These are phyloP conservation scores for Sequoiadendron giganteum DNA, from an alignment of 75 land plant species.

Conservation along the genomic window DNA sequence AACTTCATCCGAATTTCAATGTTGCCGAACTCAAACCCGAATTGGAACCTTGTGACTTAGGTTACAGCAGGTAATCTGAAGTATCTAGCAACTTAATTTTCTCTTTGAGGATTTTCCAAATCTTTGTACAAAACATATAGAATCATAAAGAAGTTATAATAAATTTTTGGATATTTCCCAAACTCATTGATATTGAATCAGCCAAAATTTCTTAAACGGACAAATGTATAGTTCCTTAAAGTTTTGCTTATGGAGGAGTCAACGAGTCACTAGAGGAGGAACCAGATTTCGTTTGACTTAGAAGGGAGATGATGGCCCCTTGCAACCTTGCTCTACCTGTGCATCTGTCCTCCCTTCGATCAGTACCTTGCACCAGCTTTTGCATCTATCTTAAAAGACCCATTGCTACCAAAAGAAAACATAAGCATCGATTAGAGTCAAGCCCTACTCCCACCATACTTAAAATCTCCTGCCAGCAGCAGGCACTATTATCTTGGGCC, in stretches of 20 bases:
- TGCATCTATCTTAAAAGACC: neutral
- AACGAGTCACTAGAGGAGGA: neutral
- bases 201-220: neutral
- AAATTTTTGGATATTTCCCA: neutral
- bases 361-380: neutral
- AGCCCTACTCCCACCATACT: neutral
- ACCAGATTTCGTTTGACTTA: neutral
- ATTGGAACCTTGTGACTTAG: no score
- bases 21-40: no score
- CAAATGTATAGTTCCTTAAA: neutral
- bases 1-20: no score
- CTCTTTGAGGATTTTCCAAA: neutral
- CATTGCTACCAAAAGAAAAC: neutral
- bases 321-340: no score
- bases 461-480: neutral
- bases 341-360: no score
- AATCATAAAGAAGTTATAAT: no score
- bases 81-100: neutral
- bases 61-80: neutral
- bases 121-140: no score
- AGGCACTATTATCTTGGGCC: neutral
- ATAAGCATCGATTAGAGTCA: neutral
- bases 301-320: no score
- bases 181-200: neutral
- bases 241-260: neutral